Base-by-base conservation (phyloP, 2,329 filamentous ascomycete species). In the Scytalidium lignicola region DNA sequence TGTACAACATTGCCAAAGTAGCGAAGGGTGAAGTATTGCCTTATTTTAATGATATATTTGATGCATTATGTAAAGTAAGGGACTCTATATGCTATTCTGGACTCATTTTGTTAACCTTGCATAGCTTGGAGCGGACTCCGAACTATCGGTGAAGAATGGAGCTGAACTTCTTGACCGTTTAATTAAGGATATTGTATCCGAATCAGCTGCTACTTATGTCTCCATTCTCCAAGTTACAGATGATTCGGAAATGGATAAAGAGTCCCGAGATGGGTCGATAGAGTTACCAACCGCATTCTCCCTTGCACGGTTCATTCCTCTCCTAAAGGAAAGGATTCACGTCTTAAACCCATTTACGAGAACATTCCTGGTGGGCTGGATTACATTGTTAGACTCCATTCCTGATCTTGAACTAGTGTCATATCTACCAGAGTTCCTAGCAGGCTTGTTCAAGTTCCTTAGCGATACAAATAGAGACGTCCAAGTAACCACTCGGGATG, bases 1-100 rank as follows among this genome's bases (percentile, higher is more conserved):
- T 99, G 93, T 99, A 99, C 73, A 99, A 99, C 70, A 99, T 99
- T 65, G 91, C 93, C 64, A 99, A 99, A 72, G 93, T 99, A 43
- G 93, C 92, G 52, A 99, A 99, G 70, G 93, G 95, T 32, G 93
- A 99, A 70, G 93, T 99, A 18, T 71, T 99, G 56, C 81, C 95
- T 39, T 99, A 96, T 74, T 99, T 99, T 70, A 99, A 99, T 70
- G 88, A 95, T 62, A 93, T 99, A 55, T 99, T 99, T 64, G 93
- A 99, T 72, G 90, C 93, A 19, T 74, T 99, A 48, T 96, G 91
- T 74, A 97, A 96, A 80, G 90, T 95, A 72, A 54, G 71, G 47
- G 10, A 41, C 51, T 26, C 15, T 17, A 20, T 43, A 9, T 43
- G 48, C 10, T 5, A 13, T 15, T 13, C 45, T 32, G 15, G 15